phyloP scores from a whole-genome alignment of 2,329 filamentous ascomycete species.

The Fusarium sp. region DNA sequence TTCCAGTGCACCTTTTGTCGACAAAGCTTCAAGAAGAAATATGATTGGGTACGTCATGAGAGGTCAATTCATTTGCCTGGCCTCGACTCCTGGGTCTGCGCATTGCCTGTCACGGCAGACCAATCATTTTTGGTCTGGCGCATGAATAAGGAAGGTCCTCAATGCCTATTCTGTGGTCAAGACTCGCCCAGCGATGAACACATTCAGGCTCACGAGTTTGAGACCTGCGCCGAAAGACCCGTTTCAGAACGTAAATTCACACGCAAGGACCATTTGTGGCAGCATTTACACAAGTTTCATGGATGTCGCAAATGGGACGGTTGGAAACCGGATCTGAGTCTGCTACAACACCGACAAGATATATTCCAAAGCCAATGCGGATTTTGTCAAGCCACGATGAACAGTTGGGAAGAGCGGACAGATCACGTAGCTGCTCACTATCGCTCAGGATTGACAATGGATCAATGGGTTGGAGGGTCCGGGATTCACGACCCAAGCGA shows the following conservation, averaged over 20 bases:
- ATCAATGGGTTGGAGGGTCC: slow-evolving; percentile 40
- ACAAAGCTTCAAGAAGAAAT: slow-evolving; percentile 54
- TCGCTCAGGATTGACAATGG: slow-evolving; percentile 47
- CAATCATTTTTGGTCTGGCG: slow-evolving; percentile 61
- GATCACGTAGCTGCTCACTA: slow-evolving; percentile 48
- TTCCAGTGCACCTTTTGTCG: slow-evolving; percentile 55
- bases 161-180: slow-evolving; percentile 55
- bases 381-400: slow-evolving; percentile 44
- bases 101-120: slow-evolving; percentile 50
- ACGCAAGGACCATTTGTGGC: slow-evolving; percentile 57
- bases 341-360: slow-evolving; percentile 49
- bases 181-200: slow-evolving; percentile 51
- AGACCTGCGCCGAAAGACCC: slow-evolving; percentile 61
- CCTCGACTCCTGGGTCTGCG: slow-evolving; percentile 62
- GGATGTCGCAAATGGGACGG: slow-evolving; percentile 58
- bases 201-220: slow-evolving; percentile 55
- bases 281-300: slow-evolving; percentile 57
- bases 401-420: slow-evolving; percentile 46
- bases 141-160: slow-evolving; percentile 56
- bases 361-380: slow-evolving; percentile 45
- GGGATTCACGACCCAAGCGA: slow-evolving; percentile 36
- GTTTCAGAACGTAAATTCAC: slow-evolving; percentile 56
- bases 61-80: slow-evolving; percentile 60
- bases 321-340: slow-evolving; percentile 59
- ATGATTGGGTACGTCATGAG: slow-evolving; percentile 61